Evolutionary conservation across 176 grass and related monocot species (phyloP), one percentile per base, ranked within the genome.

Genomic region (Calamus simplicifolius): DNA sequence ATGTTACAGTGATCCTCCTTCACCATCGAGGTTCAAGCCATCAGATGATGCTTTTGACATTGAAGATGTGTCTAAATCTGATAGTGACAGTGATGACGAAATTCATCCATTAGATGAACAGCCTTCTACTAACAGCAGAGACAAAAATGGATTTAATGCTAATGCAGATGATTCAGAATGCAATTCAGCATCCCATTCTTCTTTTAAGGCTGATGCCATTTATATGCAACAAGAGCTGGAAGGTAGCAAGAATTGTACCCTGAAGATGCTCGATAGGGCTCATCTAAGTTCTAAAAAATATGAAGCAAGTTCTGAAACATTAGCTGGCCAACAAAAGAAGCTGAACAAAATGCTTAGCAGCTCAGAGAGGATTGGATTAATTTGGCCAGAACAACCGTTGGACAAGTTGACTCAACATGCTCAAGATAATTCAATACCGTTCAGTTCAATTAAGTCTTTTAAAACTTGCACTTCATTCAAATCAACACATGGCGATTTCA

Each of bases 341-440:
- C 68, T 97, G 72, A 78, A 57, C 18, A 88, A 70, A 63, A 81
- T 75, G 27, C 67, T 81, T 5, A 88, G 93, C 80, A 65, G 85
- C 59, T 97, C 87, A 0, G 93, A 85, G 51, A 97, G 81, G 67
- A 83, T 91, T 72, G 87, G 93, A 71, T 78, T 97, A 81, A 82
- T 85, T 63, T 97, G 93, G 93, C 93, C 93, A 16, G 93, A 97
- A 63, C 87, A 57, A 14, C 84, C 73, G 67, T 73, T 97, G 66
- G 75, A 97, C 73, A 54, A 82, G 75, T 64, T 85, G 57, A 64
- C 78, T 19, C 70, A 62, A 25, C 18, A 26, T 43, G 19, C 13
- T 53, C 17, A 13, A 19, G 68, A 60, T 50, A 17, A 16, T 50
- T 50, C 31, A 18, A 61, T 38, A 54, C 18, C 50, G 54, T 73